Conservation (phyloP, 2,329 filamentous ascomycete genomes). For the Aulographum hederae region DNA sequence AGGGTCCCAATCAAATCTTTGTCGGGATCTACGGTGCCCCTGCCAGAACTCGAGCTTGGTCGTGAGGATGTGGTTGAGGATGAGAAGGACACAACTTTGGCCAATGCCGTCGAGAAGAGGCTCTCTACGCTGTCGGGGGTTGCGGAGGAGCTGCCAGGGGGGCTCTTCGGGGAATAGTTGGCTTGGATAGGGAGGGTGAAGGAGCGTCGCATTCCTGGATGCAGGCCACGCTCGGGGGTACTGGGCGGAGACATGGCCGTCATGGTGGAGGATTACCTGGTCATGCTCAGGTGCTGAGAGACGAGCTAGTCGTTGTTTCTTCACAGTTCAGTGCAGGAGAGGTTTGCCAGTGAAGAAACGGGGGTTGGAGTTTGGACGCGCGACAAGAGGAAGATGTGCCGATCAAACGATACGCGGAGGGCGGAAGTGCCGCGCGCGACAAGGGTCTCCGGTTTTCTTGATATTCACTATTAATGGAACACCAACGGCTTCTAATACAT, state of each 20-base stretch:
- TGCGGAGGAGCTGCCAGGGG: constrained; percentile 17
- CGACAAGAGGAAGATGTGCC: too few relatives aligned
- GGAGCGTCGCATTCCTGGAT: constrained; percentile 21
- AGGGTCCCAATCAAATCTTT: constrained; percentile 42
- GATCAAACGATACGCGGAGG: too few relatives aligned
- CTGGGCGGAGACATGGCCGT: neutral
- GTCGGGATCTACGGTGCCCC: constrained; percentile 10
- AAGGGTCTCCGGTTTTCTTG: too few relatives aligned
- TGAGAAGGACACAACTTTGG: constrained; percentile 52
- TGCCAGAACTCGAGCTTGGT: constrained; percentile 16
- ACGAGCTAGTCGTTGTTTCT: too few relatives aligned
- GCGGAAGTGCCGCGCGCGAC: too few relatives aligned
- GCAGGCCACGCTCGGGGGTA: neutral
- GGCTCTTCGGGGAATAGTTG: constrained; percentile 11
- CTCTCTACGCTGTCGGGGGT: constrained; percentile 49
- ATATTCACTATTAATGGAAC: too few relatives aligned
- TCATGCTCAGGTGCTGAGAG: too few relatives aligned
- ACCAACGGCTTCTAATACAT: too few relatives aligned
- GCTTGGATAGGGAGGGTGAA: constrained; percentile 28
- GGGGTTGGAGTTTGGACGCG: too few relatives aligned
- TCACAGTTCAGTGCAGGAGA: too few relatives aligned
- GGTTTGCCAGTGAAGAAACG: too few relatives aligned
- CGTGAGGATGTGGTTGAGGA: constrained; percentile 14
- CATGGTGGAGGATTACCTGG: too few relatives aligned
- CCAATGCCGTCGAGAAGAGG: constrained; percentile 54